Conservation (phyloP, 2,329 filamentous ascomycete genomes). For the Exophiala sp. region DNA sequence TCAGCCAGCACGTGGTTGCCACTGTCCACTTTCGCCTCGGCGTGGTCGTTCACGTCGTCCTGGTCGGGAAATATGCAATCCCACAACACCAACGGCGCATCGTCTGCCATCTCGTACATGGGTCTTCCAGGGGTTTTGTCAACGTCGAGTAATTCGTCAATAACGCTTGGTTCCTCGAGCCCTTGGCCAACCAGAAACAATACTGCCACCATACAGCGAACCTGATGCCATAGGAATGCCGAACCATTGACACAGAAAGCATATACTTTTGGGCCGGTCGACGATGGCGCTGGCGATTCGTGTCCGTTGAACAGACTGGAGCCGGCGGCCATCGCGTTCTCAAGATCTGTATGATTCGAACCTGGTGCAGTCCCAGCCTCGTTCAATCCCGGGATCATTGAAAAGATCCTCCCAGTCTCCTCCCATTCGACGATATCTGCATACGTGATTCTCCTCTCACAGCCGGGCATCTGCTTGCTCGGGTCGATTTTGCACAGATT, state of each 20-base stretch:
- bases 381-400: constrained; percentile 38
- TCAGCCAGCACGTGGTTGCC: background rate
- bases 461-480: constrained; percentile 82
- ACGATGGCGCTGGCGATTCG: background rate
- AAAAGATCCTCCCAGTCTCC: constrained; percentile 52
- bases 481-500: constrained; percentile 95
- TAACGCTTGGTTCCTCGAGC: constrained; percentile 66
- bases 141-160: constrained; percentile 70
- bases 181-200: constrained; percentile 91
- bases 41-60: constrained; percentile 53
- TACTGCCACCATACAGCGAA: constrained; percentile 85
- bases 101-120: constrained; percentile 82
- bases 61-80: constrained; percentile 77
- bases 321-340: background rate
- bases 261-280: constrained; percentile 59
- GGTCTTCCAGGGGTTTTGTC: constrained; percentile 67
- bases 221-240: constrained; percentile 97
- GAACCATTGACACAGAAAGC: constrained; percentile 82
- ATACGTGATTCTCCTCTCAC: constrained; percentile 70
- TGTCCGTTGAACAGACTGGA: background rate
- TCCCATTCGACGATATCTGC: constrained; percentile 69
- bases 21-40: constrained; percentile 24
- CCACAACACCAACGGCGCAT: constrained; percentile 88
- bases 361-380: background rate
- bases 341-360: background rate